Evolutionary conservation across 2,329 filamentous ascomycete genomes (phyloP), one percentile per base, ranked within the genome.

Genomic region (Trichothecium sympodiale): DNA sequence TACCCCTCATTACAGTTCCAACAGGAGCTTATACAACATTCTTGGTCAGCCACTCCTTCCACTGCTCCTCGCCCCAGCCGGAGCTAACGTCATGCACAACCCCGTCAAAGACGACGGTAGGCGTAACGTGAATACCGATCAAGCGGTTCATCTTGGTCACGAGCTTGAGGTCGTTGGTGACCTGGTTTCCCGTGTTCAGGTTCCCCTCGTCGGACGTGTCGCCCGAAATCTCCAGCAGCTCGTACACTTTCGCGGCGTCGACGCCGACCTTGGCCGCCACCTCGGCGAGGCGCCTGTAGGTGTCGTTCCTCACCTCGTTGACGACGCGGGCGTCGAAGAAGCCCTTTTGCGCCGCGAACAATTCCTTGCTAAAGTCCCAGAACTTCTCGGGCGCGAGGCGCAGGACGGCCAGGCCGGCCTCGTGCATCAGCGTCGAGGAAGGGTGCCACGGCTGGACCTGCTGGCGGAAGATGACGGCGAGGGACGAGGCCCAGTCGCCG

Each of bases 361-460:
- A 68, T 6, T 67, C 72, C 29, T 68, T 68, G 56, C 76, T 83
- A 58, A 89, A 95, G 13, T 70, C 65, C 77, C 81, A 94, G 69
- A 93, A 96, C 45, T 76, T 77, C 14, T 69, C 65, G 0, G 83
- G 80, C 3, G 75, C 65, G 6, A 85, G 58, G 35, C 71, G 73
- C 46, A 89, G 69, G 2, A 95, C 85, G 3, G 87, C 89, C 23
- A 86, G 72, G 4, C 68, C 88, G 23, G 87, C 83, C 69, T 96
- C 89, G 64, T 89, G 84, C 38, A 74, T 68, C 9, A 87, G 69
- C 6, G 82, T 87, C 29, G 77, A 87, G 15, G 82, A 86, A 2
- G 89, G 89, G 61, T 96, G 88, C 89, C 89, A 94, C 12, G 87
- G 86, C 64, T 94, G 87, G 50, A 95, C 76, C 56, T 94, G 87